Evolutionary conservation across 176 grass and related monocot species (phyloP).

Genomic region (Oryza glumipatula): DNA sequence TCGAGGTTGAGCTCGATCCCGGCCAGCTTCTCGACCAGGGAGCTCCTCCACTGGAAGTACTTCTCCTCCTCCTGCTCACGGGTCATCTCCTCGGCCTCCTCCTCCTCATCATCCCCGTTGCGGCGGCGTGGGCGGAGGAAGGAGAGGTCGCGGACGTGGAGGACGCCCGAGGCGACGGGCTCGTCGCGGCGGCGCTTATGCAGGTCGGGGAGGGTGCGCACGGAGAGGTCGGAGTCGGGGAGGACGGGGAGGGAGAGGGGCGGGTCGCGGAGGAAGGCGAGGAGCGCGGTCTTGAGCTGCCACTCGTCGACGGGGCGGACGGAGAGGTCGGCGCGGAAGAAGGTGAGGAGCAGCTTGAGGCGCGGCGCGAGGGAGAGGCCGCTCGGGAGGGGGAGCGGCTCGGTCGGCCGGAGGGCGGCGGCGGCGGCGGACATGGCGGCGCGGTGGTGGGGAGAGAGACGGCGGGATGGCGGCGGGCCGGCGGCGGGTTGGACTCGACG

Average conservation of each 20-base stretch:
- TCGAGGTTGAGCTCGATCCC: constrained; percentile 84
- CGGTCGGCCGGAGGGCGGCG: constrained; percentile 42
- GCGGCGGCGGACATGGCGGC: constrained; percentile 46
- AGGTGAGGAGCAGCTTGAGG: constrained; percentile 79
- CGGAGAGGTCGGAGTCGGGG: constrained; percentile 63
- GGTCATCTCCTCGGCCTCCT: constrained; percentile 40
- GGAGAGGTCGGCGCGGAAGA: constrained; percentile 78
- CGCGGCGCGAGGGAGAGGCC: constrained; percentile 66
- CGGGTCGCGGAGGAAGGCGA: constrained; percentile 69
- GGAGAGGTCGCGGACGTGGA: constrained; percentile 73
- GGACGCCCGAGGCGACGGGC: constrained; percentile 73
- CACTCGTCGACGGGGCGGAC: constrained; percentile 87
- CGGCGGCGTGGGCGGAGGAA: constrained; percentile 47
- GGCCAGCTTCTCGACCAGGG: constrained; percentile 65
- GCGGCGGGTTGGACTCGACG: not conserved
- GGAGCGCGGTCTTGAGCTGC: constrained; percentile 79
- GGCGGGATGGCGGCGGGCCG: not conserved
- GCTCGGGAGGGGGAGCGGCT: constrained; percentile 58
- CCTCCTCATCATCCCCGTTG: constrained; percentile 25
- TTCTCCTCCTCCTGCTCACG: constrained; percentile 54
- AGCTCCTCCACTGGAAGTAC: constrained; percentile 65
- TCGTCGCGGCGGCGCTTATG: constrained; percentile 87
- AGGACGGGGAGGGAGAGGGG: constrained; percentile 60
- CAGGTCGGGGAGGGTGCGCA: constrained; percentile 63
- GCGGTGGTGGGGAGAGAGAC: not conserved